These are phyloP conservation scores for Micractinium conductrix DNA, from an alignment of 139 green algal genomes.

Conservation along the genomic window DNA sequence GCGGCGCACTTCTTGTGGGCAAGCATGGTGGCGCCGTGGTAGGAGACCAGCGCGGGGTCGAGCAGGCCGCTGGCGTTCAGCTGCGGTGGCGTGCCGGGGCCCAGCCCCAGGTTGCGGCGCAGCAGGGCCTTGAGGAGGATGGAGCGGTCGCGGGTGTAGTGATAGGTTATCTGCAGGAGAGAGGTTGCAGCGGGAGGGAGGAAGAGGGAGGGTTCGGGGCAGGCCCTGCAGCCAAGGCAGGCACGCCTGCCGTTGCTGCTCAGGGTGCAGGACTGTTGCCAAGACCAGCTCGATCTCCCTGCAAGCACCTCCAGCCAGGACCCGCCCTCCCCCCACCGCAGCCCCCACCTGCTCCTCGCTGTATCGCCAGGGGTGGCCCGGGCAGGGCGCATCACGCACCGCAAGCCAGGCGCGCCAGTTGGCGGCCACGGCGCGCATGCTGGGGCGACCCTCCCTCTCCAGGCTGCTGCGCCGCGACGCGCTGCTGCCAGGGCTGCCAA, in stretches of 20 bases:
- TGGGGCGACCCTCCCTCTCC: background rate
- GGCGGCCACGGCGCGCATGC: slow-evolving; percentile 21
- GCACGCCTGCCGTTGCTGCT: no score
- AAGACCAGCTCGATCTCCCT: no score
- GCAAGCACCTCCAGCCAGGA: no score
- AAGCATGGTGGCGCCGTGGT: background rate
- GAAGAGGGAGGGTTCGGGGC: no score
- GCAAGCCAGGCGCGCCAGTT: slow-evolving; percentile 32
- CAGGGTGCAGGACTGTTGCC: no score
- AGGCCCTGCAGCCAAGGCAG: background rate
- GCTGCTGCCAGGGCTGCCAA: background rate
- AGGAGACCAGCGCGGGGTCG: background rate
- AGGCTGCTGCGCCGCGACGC: background rate
- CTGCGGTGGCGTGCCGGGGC: no score
- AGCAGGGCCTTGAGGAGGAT: slow-evolving; percentile 24
- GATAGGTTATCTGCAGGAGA: slow-evolving; percentile 35
- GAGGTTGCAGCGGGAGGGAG: no score
- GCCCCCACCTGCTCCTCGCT: slow-evolving; percentile 14
- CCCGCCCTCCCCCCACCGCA: no score
- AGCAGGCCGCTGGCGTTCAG: background rate
- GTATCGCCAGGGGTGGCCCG: slow-evolving; percentile 28
- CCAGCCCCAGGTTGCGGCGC: slow-evolving; percentile 12
- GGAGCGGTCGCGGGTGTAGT: slow-evolving; percentile 42
- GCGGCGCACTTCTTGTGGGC: background rate
- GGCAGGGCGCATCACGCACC: slow-evolving; percentile 25